A percentile compares a stretch with the other conserved stretches of the same genome.
Evolutionary conservation across 2,329 filamentous ascomycete species (phyloP).

Genomic region (Aureobasidium melanogenum): DNA sequence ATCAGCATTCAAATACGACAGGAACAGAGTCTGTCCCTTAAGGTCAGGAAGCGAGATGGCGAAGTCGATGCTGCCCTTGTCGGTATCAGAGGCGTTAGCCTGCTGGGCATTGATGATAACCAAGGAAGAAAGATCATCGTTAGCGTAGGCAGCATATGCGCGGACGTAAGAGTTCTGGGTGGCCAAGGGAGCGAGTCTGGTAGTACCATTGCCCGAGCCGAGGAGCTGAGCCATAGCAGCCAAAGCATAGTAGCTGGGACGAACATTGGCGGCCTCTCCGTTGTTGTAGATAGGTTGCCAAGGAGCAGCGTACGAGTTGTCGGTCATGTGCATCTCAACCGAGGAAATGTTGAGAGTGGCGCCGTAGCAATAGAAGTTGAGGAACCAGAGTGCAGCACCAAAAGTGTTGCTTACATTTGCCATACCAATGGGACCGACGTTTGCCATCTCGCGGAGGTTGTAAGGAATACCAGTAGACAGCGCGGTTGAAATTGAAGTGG

Average conservation of each 20-base stretch:
- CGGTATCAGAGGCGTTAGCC: slow-evolving; percentile 31
- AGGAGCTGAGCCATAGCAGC: slow-evolving; percentile 44
- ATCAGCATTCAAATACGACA: slow-evolving; percentile 39
- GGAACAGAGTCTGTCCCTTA: slow-evolving; percentile 35
- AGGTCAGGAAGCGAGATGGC: slow-evolving; percentile 31
- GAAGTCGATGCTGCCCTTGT: slow-evolving; percentile 34
- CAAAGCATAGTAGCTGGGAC: slow-evolving; percentile 43
- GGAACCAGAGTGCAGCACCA: slow-evolving; percentile 42
- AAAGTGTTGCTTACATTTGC: slow-evolving; percentile 40
- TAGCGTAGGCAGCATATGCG: slow-evolving; percentile 38
- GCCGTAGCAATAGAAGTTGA: slow-evolving; percentile 45
- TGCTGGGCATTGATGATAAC: slow-evolving; percentile 39
- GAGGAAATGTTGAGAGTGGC: slow-evolving; percentile 39
- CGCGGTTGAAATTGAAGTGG: slow-evolving; percentile 34
- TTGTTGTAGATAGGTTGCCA: slow-evolving; percentile 39
- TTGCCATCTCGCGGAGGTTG: slow-evolving; percentile 44
- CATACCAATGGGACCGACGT: slow-evolving; percentile 41
- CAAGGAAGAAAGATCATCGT: slow-evolving; percentile 33
- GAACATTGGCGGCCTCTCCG: slow-evolving; percentile 27
- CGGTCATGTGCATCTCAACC: slow-evolving; percentile 47
- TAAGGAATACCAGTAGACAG: slow-evolving; percentile 36
- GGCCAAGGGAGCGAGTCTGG: slow-evolving; percentile 32
- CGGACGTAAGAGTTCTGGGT: slow-evolving; percentile 25
- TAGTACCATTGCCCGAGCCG: slow-evolving; percentile 37
- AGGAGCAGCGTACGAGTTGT: slow-evolving; percentile 42